phyloP scores from a whole-genome alignment of 345 rosid species.

The Hibiscus tridactylites region DNA sequence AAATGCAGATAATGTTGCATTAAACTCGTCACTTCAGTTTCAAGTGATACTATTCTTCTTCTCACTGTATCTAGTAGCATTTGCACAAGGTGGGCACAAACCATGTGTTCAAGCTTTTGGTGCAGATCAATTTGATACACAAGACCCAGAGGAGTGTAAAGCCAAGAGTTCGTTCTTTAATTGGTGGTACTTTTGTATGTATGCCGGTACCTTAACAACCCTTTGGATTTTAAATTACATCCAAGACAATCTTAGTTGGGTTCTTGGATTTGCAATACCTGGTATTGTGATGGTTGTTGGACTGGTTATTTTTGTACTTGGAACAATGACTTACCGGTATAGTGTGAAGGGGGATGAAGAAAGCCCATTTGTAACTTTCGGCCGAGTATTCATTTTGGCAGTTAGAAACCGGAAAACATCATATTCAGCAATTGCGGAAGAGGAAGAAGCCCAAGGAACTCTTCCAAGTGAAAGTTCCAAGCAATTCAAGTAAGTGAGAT shows the following conservation, averaged over 20 bases:
- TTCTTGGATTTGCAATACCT: conserved; percentile 50
- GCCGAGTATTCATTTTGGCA: conserved; percentile 22
- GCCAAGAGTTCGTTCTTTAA: conserved; percentile 69
- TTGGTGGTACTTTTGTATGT: conserved; percentile 68
- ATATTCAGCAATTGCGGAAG: conserved; percentile 14
- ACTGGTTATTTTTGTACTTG: conserved; percentile 23
- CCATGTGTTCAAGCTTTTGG: conserved; percentile 26
- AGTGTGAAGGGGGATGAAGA: conserved; percentile 1
- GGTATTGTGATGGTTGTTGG: conserved; percentile 18
- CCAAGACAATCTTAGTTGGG: conserved; percentile 76
- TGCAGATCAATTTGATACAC: conserved; percentile 65
- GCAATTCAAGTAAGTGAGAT: conserved; percentile 27
- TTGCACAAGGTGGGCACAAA: neutral
- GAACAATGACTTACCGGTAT: conserved; percentile 19
- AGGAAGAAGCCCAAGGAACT: conserved; percentile 14
- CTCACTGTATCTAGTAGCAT: neutral
- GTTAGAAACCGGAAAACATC: conserved; percentile 19
- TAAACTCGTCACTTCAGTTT: neutral
- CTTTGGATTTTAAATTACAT: conserved; percentile 37
- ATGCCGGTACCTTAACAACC: conserved; percentile 20
- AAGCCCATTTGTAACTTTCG: conserved; percentile 21
- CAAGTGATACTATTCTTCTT: neutral
- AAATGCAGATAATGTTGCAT: neutral
- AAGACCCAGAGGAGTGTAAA: conserved; percentile 36
- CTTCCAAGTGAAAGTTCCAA: conserved; percentile 23